These are phyloP conservation scores for Globisporangium lucens DNA, from an alignment of 352 stramenopile species.

Conservation along the genomic window DNA sequence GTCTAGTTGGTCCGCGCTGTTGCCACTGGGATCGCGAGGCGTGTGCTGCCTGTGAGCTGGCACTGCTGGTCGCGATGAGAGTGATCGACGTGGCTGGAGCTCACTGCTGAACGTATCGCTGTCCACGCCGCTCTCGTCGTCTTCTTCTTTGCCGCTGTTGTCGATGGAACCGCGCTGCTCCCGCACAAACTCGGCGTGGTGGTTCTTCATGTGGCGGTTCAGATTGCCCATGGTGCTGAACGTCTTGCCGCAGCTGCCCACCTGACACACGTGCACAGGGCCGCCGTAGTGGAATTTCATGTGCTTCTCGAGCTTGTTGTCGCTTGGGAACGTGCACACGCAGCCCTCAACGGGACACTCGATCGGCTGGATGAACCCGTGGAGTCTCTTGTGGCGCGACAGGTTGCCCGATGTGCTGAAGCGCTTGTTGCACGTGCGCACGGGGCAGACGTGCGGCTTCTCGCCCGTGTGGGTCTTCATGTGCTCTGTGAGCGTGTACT, in stretches of 20 bases:
- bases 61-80: background rate
- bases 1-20: constrained; percentile 1
- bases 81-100: background rate
- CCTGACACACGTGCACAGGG: constrained; percentile 17
- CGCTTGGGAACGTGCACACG: constrained; percentile 36
- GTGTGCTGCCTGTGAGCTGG: background rate
- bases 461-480: constrained; percentile 61
- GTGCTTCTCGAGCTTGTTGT: constrained; percentile 47
- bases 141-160: background rate
- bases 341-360: constrained; percentile 32
- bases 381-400: constrained; percentile 46
- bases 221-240: constrained; percentile 61
- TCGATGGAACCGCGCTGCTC: background rate
- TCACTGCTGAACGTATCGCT: background rate
- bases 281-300: constrained; percentile 46
- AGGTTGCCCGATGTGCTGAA: constrained; percentile 58
- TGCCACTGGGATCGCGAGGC: background rate
- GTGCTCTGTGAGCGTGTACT: constrained; percentile 53
- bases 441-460: constrained; percentile 46
- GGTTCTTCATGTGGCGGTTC: constrained; percentile 31
- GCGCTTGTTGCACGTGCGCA: constrained; percentile 41
- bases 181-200: background rate
- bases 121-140: background rate
- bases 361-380: constrained; percentile 39
- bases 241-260: constrained; percentile 41